Percentiles rank a stretch among this genome's conserved stretches.
Evolutionary conservation across 768 basidiomycete species (phyloP).

Genomic region (Naganishia vaughanmartiniae): DNA sequence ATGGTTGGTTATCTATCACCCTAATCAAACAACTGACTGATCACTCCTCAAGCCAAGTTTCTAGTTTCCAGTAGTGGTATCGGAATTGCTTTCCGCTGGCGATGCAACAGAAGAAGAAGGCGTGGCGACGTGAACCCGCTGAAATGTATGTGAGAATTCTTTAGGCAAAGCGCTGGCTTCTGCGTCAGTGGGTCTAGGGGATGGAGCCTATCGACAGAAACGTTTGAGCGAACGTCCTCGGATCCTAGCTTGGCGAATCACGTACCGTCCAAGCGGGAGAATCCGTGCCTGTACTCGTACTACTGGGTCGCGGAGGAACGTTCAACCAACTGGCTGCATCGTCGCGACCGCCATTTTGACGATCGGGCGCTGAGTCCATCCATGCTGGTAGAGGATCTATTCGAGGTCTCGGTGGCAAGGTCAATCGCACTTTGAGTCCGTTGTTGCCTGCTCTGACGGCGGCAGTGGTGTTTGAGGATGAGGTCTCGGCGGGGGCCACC

Average conservation of each 20-base stretch:
- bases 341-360: neutral
- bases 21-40: neutral
- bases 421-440: slow-evolving; percentile 2
- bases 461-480: neutral
- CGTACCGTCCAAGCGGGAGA: slow-evolving; percentile 11
- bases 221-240: too few species aligned
- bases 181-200: neutral
- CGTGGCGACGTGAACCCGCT: slow-evolving; percentile 15
- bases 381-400: slow-evolving; percentile 18
- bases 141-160: slow-evolving; percentile 7
- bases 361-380: slow-evolving; percentile 7
- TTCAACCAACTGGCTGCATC: slow-evolving; percentile 8
- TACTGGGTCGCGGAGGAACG: neutral
- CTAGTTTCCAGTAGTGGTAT: neutral
- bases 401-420: slow-evolving; percentile 5
- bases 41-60: neutral
- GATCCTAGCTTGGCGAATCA: neutral
- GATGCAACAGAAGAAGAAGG: slow-evolving; percentile 11
- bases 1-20: neutral
- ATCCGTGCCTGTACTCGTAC: slow-evolving; percentile 4
- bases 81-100: slow-evolving; percentile 11
- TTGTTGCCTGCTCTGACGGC: neutral
- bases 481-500: too few species aligned
- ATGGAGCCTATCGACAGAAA: neutral
- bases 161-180: neutral